A percentile compares a stretch with the other conserved stretches of the same genome.
phyloP scores from a whole-genome alignment of 108 stramenopile genomes.

The Craspedostauros australis region DNA sequence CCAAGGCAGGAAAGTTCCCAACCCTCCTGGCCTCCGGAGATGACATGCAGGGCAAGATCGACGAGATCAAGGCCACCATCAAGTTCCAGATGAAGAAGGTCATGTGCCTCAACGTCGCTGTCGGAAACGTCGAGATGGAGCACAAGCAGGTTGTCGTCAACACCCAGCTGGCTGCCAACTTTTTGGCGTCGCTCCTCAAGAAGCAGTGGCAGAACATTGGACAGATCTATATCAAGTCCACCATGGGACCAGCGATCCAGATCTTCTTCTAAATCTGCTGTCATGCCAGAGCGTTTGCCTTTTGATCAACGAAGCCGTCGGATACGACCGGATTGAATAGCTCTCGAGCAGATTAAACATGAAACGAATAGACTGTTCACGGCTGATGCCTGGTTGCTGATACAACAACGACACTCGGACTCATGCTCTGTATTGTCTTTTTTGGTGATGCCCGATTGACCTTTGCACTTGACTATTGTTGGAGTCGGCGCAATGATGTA shows the following conservation, averaged over 20 bases:
- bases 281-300: too few relatives aligned
- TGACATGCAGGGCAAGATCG: constrained; percentile 98
- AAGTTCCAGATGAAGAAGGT: constrained; percentile 99
- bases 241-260: constrained; percentile 98
- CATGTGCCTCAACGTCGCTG: constrained; percentile 98
- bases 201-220: constrained; percentile 99
- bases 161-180: constrained; percentile 97
- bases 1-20: constrained; percentile 99
- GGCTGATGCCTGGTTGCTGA: too few relatives aligned
- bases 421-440: too few relatives aligned
- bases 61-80: constrained; percentile 97
- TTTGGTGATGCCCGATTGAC: too few relatives aligned
- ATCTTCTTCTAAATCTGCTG: constrained; percentile 96
- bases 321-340: too few relatives aligned
- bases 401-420: too few relatives aligned
- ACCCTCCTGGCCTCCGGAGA: constrained; percentile 87
- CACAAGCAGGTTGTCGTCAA: constrained; percentile 93
- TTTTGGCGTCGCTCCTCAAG: constrained; percentile 97
- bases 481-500: too few relatives aligned
- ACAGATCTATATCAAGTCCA: constrained; percentile 96
- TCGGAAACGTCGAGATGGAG: constrained; percentile 91
- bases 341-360: too few relatives aligned
- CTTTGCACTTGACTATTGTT: too few relatives aligned
- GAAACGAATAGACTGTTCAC: too few relatives aligned
- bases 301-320: too few relatives aligned